Base-by-base conservation (phyloP, 805 yeast species). In the Yamadazyma ubonensis region DNA sequence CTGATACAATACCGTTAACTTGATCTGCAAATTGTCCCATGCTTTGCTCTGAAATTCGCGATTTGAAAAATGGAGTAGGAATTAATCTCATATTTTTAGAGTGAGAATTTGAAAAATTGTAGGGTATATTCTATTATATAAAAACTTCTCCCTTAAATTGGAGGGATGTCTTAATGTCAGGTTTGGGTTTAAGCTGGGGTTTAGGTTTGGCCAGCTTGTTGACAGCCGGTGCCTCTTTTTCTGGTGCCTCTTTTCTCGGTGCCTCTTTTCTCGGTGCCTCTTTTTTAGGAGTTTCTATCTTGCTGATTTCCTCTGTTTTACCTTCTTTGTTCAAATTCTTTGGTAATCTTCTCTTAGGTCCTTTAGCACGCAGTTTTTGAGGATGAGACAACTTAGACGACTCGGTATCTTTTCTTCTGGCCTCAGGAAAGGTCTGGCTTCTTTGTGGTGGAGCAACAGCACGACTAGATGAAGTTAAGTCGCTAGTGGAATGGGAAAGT, bases 321-420 rank as follows among this genome's bases (percentile, higher is more conserved):
- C 14, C 25, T 25, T 15, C 32, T 5, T 7, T 35, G 18, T 35
- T 35, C 15, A 42, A 39, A 5, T 20, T 38, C 35, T 38, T 63
- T 61, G 81, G 80, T 14, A 71, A 58, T 36, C 72, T 58, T 45
- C 81, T 56, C 50, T 67, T 73, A 0, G 82, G 82, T 0, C 82
- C 82, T 40, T 61, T 70, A 12, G 79, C 59, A 38, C 82, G 58
- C 0, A 55, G 41, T 49, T 76, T 77, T 32, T 66, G 75, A 2
- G 71, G 55, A 52, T 76, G 80, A 0, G 57, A 57, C 33, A 76
- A 55, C 29, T 63, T 63, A 0, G 45, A 29, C 2, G 48, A 49
- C 33, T 48, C 49, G 26, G 49, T 41, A 17, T 30, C 28, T 11
- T 17, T 22, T 29, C 33, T 14, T 26, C 18, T 28, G 9, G 26